Base-by-base conservation (phyloP, 768 basidiomycete species). In the Amanita inopinata region DNA sequence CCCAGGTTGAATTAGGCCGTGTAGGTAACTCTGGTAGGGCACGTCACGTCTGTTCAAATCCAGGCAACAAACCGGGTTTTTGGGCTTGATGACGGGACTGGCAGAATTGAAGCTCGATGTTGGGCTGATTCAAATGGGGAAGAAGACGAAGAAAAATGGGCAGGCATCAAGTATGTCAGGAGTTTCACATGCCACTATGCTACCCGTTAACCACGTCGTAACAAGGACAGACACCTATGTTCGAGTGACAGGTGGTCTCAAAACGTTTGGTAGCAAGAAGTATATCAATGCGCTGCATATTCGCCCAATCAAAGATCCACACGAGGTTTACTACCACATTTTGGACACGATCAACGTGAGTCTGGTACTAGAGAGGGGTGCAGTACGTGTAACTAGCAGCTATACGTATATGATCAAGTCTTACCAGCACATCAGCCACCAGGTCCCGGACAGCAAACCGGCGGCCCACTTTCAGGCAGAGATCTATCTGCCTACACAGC, bases 31-130 rank as follows among this genome's bases (percentile, higher is more conserved):
- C 51, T 88, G 32, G 80, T 91, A 2, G 89, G 75, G 2, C 76
- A 83, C 52, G 79, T 96, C 2, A 65, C 76, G 7, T 74, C 76
- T 12, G 66, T 87, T 20, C 69, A 80, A 46, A 63, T 65, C 5
- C 82, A 84, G 47, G 70, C 86, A 2, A 97, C 93, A 2, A 91
- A 93, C 52, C 75, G 74, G 44, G 76, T 80, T 25, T 90, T 89
- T 55, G 61, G 65, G 45, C 65, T 99, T 3, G 85, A 92, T 46
- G 94, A 99, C 57, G 90, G 92, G 9, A 86, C 87, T 2, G 90
- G 83, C 15, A 63, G 62, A 32, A 74, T 85, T 14, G 84, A 88
- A 53, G 82, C 78, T 17, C 76, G 85, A 17, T 80, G 80, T 48
- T 97, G 94, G 93, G 64, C 80, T 7, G 88, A 91, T 51, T 68